Conservation (phyloP, 306 rosid species). For the Prunus davidiana region DNA sequence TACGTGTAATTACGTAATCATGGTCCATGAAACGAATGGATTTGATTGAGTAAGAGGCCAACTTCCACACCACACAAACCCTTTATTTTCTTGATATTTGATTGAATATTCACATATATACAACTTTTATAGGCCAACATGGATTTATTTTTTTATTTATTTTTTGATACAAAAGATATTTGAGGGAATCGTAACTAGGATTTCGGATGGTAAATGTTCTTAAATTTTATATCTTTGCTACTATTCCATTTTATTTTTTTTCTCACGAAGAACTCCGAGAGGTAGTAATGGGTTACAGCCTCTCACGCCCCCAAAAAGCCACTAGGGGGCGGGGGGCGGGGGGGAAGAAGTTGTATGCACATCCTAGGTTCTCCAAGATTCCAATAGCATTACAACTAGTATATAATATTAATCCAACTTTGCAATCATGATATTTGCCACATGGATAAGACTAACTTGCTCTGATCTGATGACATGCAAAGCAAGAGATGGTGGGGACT, state of each 20-base stretch:
- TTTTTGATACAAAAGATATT: too few species aligned
- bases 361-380: constrained; percentile 7
- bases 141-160: too few species aligned
- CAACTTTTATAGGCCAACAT: too few species aligned
- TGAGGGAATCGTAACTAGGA: fast-evolving
- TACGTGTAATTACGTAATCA: not conserved
- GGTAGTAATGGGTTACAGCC: constrained; percentile 25
- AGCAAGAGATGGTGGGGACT: not conserved
- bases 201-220: too few species aligned
- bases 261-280: not conserved
- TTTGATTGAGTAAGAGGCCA: not conserved
- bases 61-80: not conserved
- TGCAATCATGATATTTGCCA: constrained; percentile 6
- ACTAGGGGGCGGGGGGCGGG: too few species aligned
- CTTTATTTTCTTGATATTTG: not conserved
- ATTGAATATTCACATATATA: not conserved
- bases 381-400: not conserved
- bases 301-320: not conserved
- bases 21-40: not conserved
- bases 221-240: not conserved
- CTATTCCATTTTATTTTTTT: not conserved
- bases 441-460: not conserved
- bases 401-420: not conserved
- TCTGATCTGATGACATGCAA: not conserved
- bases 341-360: not conserved